Conservation (phyloP, 2,329 filamentous ascomycete genomes). For the Amphichorda felina region DNA sequence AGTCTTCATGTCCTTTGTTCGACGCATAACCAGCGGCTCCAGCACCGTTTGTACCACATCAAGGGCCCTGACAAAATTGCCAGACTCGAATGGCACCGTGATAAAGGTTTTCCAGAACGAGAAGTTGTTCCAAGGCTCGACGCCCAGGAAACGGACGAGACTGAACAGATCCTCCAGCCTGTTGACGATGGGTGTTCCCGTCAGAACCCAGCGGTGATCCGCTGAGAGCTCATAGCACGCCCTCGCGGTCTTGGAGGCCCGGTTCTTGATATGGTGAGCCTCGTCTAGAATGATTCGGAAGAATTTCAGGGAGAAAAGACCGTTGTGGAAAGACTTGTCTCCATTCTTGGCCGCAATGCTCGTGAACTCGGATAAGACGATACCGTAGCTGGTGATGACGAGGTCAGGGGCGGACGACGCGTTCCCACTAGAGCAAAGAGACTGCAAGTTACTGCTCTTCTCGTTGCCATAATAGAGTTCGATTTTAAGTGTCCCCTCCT, state of each 20-base stretch:
- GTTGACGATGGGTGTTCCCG: conserved; percentile 94
- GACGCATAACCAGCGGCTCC: conserved; percentile 85
- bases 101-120: conserved; percentile 99
- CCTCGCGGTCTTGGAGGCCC: conserved; percentile 84
- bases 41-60: conserved; percentile 96
- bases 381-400: conserved; percentile 90
- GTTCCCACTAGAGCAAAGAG: conserved; percentile 66
- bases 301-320: conserved; percentile 86
- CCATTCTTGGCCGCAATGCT: conserved; percentile 56
- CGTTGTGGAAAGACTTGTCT: conserved; percentile 53
- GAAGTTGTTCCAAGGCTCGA: conserved; percentile 98
- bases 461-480: conserved; percentile 89
- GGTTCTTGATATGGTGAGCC: conserved; percentile 84
- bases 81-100: conserved; percentile 91
- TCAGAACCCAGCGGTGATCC: conserved; percentile 83
- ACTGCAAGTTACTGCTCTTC: conserved; percentile 66
- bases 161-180: conserved; percentile 90
- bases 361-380: conserved; percentile 75
- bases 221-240: conserved; percentile 87
- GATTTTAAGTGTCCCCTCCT: conserved; percentile 67
- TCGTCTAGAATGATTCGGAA: conserved; percentile 94
- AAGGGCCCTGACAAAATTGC: conserved; percentile 83
- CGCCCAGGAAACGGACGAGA: conserved; percentile 79
- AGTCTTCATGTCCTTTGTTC: conserved; percentile 98
- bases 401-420: conserved; percentile 69